Evolutionary conservation across 257 asterid species (phyloP), one percentile per base, ranked within the genome.

Genomic region (Scutellaria minor): DNA sequence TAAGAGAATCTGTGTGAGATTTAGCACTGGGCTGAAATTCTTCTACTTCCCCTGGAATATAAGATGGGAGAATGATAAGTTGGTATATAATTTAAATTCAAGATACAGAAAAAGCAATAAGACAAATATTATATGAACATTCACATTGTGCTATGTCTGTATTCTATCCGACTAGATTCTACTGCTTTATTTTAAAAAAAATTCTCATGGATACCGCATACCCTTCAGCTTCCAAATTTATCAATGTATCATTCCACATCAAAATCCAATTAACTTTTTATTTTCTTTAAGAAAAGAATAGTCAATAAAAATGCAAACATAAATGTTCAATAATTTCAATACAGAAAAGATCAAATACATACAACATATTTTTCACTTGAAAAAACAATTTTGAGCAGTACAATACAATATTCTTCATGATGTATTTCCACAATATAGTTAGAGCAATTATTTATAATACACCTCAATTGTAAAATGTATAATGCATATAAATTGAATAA

Each of bases 1-100:
- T 90, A 60, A 78, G 86, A 2, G 91, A 97, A 72, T 90, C 98
- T 0, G 11, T 72, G 45, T 54, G 71, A 54, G 68, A 67, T 53
- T 55, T 75, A 69, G 77, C 73, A 68, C 68, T 52, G 8, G 84
- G 74, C 44, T 68, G 71, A 64, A 80, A 73, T 46, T 78, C 78
- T 41, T 75, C 81, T 5, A 54, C 80, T 75, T 82, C 87, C 59
- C 86, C 96, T 90, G 88, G 57, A 75, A 42, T 9, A 64, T 24
- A 47, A 68, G 47, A 76, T 47, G 47, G 68, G 75, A 63, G 15
- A 40, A 67, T 4, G 42, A 51, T 59, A 13, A 71, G 60, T 13
- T 45, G 13, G 39, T 65, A 50, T 31, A 15, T 46, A 75, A 45
- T 41, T 20, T n/a, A 56, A 37, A 59, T 59, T 22, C 60, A 56